These are phyloP conservation scores for Phyllosticta capitalensis DNA, from an alignment of 2,329 filamentous ascomycete genomes.

Conservation along the genomic window DNA sequence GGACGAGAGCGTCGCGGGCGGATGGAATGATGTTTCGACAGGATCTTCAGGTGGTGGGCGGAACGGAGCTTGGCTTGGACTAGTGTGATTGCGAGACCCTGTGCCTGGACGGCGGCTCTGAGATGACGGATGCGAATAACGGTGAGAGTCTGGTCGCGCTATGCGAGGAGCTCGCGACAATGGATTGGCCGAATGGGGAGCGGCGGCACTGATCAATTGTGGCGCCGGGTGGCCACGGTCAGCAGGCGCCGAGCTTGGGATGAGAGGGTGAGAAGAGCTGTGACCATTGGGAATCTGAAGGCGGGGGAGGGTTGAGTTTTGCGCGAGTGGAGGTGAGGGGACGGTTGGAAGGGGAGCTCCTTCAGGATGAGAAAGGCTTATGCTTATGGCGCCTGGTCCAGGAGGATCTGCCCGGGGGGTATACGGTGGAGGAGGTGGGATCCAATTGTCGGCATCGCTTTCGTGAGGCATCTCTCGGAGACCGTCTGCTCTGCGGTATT, in stretches of 20 bases:
- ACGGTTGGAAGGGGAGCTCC: not conserved
- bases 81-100: not conserved
- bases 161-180: not conserved
- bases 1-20: not conserved
- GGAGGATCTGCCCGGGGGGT: slow-evolving; percentile 45
- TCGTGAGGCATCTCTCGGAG: slow-evolving; percentile 69
- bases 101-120: not conserved
- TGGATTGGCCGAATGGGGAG: slow-evolving; percentile 1
- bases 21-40: not conserved
- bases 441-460: slow-evolving; percentile 82
- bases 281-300: slow-evolving; percentile 4
- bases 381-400: slow-evolving; percentile 22
- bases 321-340: slow-evolving; percentile 7
- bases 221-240: not conserved
- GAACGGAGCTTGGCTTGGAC: not conserved
- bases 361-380: slow-evolving; percentile 21
- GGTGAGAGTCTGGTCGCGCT: not conserved
- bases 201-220: not conserved
- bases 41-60: not conserved
- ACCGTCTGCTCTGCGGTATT: slow-evolving; percentile 61
- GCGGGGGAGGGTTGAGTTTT: slow-evolving; percentile 5
- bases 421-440: slow-evolving; percentile 75
- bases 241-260: slow-evolving; percentile 1
- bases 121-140: not conserved
- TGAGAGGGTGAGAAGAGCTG: not conserved